Conservation (phyloP, 768 basidiomycete genomes). For the Trametes maxima region DNA sequence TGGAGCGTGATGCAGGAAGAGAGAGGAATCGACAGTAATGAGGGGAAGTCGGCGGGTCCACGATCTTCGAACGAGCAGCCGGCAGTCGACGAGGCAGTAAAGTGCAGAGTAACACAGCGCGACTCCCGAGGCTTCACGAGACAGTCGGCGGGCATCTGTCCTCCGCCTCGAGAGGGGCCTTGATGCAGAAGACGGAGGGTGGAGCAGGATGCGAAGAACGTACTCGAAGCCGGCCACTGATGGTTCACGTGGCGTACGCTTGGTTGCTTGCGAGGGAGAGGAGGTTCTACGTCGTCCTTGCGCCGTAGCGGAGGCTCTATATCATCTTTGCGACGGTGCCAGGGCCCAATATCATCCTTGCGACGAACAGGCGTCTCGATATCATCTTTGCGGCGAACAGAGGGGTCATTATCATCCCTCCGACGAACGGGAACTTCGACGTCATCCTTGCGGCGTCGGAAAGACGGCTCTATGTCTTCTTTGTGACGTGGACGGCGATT, state of each 20-base stretch:
- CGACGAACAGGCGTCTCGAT: slow-evolving; percentile 4
- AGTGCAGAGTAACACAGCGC: slow-evolving; percentile 38
- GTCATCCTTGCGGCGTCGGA: slow-evolving; percentile 15
- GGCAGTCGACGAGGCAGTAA: slow-evolving; percentile 36
- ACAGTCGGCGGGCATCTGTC: slow-evolving; percentile 32
- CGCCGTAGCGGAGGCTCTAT: slow-evolving; percentile 17
- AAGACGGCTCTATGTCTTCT: slow-evolving; percentile 16
- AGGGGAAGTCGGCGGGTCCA: slow-evolving; percentile 42
- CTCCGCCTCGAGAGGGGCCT: slow-evolving; percentile 39
- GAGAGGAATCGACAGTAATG: slow-evolving; percentile 37
- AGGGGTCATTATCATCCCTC: slow-evolving; percentile 15
- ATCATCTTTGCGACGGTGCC: slow-evolving; percentile 11
- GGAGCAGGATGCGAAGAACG: slow-evolving; percentile 61
- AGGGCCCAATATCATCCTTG: slow-evolving; percentile 17
- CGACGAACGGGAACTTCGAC: slow-evolving; percentile 6
- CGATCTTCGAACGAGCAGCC: slow-evolving; percentile 44
- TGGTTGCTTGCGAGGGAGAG: slow-evolving; percentile 20
- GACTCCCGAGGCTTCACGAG: slow-evolving; percentile 49
- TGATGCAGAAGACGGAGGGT: slow-evolving; percentile 42
- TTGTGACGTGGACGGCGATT: slow-evolving; percentile 7
- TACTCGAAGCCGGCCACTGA: slow-evolving; percentile 50
- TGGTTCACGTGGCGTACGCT: slow-evolving; percentile 21
- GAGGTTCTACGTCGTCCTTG: slow-evolving; percentile 15
- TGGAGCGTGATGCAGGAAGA: slow-evolving; percentile 32
- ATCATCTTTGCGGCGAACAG: slow-evolving; percentile 15